A percentile compares a stretch with the other conserved stretches of the same genome.
These are phyloP conservation scores for Cenchrus americanus DNA, from an alignment of 176 grass and related monocot genomes.

Conservation along the genomic window DNA sequence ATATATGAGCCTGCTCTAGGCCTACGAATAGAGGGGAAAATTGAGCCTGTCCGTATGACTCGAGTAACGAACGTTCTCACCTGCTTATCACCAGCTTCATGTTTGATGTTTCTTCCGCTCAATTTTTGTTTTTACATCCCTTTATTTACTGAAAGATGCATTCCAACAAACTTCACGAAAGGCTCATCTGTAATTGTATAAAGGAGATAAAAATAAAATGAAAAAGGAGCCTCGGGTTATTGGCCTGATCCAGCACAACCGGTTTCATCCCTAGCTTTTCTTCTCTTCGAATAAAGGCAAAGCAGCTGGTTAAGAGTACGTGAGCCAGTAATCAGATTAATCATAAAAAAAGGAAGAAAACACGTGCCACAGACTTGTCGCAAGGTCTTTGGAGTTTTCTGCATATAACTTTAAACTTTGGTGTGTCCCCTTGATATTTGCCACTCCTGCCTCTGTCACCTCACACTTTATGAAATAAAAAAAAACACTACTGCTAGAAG, in stretches of 20 bases:
- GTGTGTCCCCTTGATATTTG: background rate
- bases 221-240: constrained; percentile 15
- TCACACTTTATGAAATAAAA: background rate
- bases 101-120: no score
- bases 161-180: constrained; percentile 3
- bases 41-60: no score
- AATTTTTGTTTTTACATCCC: no score
- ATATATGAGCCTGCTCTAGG: no score
- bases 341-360: background rate
- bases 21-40: no score
- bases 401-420: background rate
- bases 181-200: background rate
- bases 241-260: constrained; percentile 36
- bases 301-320: constrained; percentile 5
- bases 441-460: background rate
- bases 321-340: background rate
- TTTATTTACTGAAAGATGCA: background rate
- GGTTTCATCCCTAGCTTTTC: constrained; percentile 43
- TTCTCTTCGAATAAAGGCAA: constrained; percentile 40
- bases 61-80: no score
- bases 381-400: constrained; percentile 6
- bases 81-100: no score
- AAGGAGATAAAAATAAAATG: background rate
- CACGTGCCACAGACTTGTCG: constrained; percentile 12
- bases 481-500: no score